Percentiles rank a stretch among this genome's conserved stretches.
Conservation (phyloP, 768 basidiomycete genomes). For the Leccinum rimulosum region DNA sequence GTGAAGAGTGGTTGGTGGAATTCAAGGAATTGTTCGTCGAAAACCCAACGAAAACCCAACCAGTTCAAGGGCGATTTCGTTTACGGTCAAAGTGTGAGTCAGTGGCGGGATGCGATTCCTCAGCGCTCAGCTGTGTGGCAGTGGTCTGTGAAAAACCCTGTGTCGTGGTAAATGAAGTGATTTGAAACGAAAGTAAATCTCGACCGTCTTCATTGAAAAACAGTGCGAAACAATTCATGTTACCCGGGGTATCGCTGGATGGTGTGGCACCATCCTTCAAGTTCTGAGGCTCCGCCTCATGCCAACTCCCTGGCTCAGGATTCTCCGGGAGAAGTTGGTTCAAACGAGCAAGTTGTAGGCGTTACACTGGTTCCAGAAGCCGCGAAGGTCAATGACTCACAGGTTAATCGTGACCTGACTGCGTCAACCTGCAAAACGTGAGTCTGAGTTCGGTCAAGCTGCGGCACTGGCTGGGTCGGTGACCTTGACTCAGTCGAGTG, state of each 20-base stretch:
- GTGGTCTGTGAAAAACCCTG: conserved; percentile 8
- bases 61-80: neutral
- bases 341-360: neutral
- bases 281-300: neutral
- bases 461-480: neutral
- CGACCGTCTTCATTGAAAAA: neutral
- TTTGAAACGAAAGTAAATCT: conserved; percentile 15
- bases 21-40: neutral
- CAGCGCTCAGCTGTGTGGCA: neutral
- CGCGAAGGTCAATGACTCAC: neutral
- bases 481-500: neutral
- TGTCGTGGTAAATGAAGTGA: conserved; percentile 8
- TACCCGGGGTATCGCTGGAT: neutral
- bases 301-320: too few species aligned
- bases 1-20: neutral
- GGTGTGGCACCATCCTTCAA: neutral
- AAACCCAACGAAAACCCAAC: neutral
- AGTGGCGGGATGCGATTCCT: neutral
- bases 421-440: neutral
- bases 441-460: neutral
- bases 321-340: neutral
- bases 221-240: neutral
- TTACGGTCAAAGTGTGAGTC: neutral
- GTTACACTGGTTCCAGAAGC: neutral
- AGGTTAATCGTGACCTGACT: neutral